Percentiles rank a stretch among this genome's conserved stretches.
Evolutionary conservation across 345 rosid genomes (phyloP).

Genomic region (Citrus glauca): DNA sequence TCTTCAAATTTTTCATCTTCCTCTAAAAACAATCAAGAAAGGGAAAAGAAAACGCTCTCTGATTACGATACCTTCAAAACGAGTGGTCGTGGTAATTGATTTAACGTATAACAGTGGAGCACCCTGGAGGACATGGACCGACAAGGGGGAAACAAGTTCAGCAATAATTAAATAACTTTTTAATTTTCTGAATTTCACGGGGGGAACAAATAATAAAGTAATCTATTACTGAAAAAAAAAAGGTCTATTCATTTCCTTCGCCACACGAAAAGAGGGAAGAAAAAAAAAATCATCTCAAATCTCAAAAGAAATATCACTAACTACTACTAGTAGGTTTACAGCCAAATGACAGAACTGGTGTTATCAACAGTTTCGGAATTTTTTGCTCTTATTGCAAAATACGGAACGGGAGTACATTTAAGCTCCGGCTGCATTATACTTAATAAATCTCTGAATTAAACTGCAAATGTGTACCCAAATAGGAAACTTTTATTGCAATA

Average conservation of each 20-base stretch:
- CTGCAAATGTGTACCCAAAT: too few relatives aligned
- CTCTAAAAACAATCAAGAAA: not conserved
- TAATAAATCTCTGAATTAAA: too few relatives aligned
- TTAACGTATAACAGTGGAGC: too few relatives aligned
- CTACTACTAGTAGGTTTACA: too few relatives aligned
- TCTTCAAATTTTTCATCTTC: not conserved
- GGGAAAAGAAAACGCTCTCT: not conserved
- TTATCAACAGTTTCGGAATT: too few relatives aligned
- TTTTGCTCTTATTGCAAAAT: too few relatives aligned
- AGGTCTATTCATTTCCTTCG: not conserved
- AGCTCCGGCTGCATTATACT: too few relatives aligned
- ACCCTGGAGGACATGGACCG: constrained; percentile 31
- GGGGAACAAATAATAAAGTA: not conserved
- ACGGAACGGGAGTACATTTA: too few relatives aligned
- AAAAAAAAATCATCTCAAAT: constrained; percentile 8
- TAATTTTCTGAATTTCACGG: not conserved
- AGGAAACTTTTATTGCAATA: too few relatives aligned
- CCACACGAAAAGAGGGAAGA: not conserved
- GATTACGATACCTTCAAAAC: constrained; percentile 29
- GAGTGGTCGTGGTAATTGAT: constrained; percentile 6
- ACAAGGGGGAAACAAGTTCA: constrained; percentile 21
- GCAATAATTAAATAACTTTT: not conserved
- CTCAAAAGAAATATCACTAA: constrained; percentile 4
- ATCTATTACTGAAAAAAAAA: not conserved
- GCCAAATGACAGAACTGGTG: not conserved